A percentile compares a stretch with the other conserved stretches of the same genome.
Evolutionary conservation across 2,329 filamentous ascomycete species (phyloP).

Genomic region (Dothistroma pini): DNA sequence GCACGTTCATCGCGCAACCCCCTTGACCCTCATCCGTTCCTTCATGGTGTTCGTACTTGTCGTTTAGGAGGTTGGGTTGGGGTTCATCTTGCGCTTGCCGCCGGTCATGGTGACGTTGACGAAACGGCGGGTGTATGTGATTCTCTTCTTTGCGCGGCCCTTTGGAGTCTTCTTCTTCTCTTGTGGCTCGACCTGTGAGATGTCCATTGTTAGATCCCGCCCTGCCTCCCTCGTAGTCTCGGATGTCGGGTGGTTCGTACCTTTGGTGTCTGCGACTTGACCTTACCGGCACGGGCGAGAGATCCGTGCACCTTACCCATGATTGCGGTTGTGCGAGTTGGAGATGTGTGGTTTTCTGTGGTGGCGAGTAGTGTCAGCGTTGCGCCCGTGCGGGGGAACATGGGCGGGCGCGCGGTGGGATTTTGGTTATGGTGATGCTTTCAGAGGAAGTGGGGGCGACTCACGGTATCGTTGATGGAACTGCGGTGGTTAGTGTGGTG

Average conservation of each 20-base stretch:
- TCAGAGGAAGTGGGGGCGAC: conserved; percentile 12
- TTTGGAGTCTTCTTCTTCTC: conserved; percentile 98
- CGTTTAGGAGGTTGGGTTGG: conserved; percentile 69
- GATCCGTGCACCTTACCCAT: conserved; percentile 96
- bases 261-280: conserved; percentile 95
- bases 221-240: background rate
- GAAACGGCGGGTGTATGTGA: conserved; percentile 95
- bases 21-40: conserved; percentile 1
- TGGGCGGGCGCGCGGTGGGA: background rate
- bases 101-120: conserved; percentile 97
- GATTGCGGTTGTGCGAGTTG: conserved; percentile 47
- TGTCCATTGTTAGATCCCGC: background rate
- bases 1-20: background rate
- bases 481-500: conserved; percentile 15
- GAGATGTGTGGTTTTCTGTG: conserved; percentile 18
- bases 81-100: conserved; percentile 99
- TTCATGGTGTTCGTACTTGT: conserved; percentile 11
- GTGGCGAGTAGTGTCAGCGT: conserved; percentile 22
- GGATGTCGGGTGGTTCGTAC: conserved; percentile 50
- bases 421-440: background rate
- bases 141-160: conserved; percentile 95
- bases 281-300: conserved; percentile 93
- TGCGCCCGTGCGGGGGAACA: conserved; percentile 6
- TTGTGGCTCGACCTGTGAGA: conserved; percentile 71
- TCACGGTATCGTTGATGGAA: conserved; percentile 20